These are phyloP conservation scores for Lojkania enalia DNA, from an alignment of 2,329 filamentous ascomycete species.

Conservation along the genomic window DNA sequence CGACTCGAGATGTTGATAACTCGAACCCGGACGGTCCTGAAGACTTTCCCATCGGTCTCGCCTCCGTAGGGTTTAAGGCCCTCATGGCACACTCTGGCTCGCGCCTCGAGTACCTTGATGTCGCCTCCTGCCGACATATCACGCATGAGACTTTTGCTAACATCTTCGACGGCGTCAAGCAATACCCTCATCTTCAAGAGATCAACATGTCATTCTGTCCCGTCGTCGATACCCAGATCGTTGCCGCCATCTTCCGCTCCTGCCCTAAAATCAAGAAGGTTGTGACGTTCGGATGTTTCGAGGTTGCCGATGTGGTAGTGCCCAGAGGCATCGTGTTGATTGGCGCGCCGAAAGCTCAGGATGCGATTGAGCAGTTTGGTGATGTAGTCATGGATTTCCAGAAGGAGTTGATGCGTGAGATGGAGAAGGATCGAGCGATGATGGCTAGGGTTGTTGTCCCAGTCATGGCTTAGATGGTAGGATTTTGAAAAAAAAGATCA, in stretches of 20 bases:
- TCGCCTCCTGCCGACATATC: slow-evolving; percentile 87
- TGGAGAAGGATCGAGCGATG: slow-evolving; percentile 11
- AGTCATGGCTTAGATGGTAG: slow-evolving; percentile 27
- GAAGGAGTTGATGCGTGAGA: slow-evolving; percentile 20
- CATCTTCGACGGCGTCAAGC: slow-evolving; percentile 64
- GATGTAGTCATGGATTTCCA: slow-evolving; percentile 39
- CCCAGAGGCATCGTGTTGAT: slow-evolving; percentile 63
- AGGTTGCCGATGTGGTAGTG: slow-evolving; percentile 59
- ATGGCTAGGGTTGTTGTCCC: slow-evolving; percentile 26
- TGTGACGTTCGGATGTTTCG: slow-evolving; percentile 66
- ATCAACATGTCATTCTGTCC: slow-evolving; percentile 80
- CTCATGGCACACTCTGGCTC: slow-evolving; percentile 82
- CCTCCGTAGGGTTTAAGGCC: slow-evolving; percentile 73
- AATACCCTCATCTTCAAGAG: slow-evolving; percentile 69
- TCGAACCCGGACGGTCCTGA: slow-evolving; percentile 65
- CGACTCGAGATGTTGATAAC: slow-evolving; percentile 77
- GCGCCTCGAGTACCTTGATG: slow-evolving; percentile 67
- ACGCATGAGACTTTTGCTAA: slow-evolving; percentile 70
- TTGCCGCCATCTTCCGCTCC: slow-evolving; percentile 65
- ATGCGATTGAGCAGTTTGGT: slow-evolving; percentile 58
- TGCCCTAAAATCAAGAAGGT: slow-evolving; percentile 64
- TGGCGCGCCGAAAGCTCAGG: slow-evolving; percentile 61
- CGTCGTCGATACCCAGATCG: slow-evolving; percentile 65
- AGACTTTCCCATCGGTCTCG: slow-evolving; percentile 67
- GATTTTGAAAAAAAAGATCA: too few species aligned